These are phyloP conservation scores for Trichomonas tenax DNA, from an alignment of 208 protist species.

Conservation along the genomic window DNA sequence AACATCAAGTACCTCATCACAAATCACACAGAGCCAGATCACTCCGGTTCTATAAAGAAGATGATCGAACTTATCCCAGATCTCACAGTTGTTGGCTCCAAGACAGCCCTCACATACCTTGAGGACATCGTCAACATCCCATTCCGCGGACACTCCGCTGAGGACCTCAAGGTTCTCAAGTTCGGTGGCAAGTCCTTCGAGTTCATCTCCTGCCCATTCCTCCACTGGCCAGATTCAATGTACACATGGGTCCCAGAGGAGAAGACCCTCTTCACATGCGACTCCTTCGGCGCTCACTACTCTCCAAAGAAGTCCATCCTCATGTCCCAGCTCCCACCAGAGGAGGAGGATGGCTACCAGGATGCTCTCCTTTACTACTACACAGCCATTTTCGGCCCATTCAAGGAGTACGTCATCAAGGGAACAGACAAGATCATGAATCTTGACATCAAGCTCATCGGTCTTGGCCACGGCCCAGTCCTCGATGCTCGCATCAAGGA, in stretches of 20 bases:
- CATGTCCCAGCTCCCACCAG: not conserved
- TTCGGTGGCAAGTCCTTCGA: not conserved
- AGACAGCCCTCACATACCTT: not conserved
- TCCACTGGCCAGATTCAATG: constrained; percentile 20
- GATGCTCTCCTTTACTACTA: constrained; percentile 19
- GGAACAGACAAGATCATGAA: not conserved
- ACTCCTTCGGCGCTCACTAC: constrained; percentile 11
- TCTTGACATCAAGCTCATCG: not conserved
- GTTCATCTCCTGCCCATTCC: not conserved
- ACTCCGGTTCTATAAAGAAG: not conserved
- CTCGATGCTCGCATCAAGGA: not conserved
- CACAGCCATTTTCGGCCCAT: constrained; percentile 6
- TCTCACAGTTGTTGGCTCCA: not conserved
- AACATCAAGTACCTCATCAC: constrained; percentile 12
- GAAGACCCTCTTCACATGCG: not conserved
- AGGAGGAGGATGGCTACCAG: not conserved
- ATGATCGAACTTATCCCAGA: not conserved
- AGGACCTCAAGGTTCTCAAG: not conserved
- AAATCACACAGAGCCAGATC: constrained; percentile 19
- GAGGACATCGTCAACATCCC: not conserved
- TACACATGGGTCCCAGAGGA: not conserved
- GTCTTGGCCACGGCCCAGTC: constrained; percentile 6
- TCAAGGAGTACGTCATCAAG: constrained; percentile 2
- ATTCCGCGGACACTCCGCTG: not conserved
- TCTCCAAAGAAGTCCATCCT: not conserved